These are phyloP conservation scores for Blastomyces parvus DNA, from an alignment of 2,329 filamentous ascomycete genomes.

Conservation along the genomic window DNA sequence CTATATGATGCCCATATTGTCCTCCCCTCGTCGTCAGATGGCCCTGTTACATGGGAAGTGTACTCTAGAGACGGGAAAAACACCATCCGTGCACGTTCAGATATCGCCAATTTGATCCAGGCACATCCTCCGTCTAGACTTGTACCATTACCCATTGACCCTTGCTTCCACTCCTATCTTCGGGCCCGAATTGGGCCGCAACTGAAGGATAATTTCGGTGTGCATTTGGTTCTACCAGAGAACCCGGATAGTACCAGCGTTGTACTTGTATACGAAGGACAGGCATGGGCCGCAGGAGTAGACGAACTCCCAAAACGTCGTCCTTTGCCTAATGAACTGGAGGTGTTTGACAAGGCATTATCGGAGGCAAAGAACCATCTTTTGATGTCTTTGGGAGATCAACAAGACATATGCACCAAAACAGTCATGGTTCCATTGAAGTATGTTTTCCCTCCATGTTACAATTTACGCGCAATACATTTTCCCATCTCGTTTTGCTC, in stretches of 20 bases:
- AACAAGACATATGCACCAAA: conserved; percentile 46
- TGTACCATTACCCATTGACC: conserved; percentile 38
- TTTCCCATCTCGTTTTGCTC: background rate
- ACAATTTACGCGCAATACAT: background rate
- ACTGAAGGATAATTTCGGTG: conserved; percentile 37
- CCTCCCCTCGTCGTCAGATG: conserved; percentile 57
- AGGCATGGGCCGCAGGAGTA: conserved; percentile 25
- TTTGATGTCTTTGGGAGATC: conserved; percentile 43
- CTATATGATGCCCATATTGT: conserved; percentile 80
- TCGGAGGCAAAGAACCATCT: conserved; percentile 51
- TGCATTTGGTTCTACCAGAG: conserved; percentile 42
- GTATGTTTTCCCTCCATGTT: conserved; percentile 18
- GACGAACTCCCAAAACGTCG: conserved; percentile 47
- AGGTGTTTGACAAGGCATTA: conserved; percentile 49
- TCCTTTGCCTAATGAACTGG: conserved; percentile 46
- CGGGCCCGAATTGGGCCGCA: conserved; percentile 31
- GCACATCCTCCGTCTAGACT: conserved; percentile 40
- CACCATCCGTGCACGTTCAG: conserved; percentile 41
- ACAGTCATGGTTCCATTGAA: conserved; percentile 48
- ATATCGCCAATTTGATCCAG: conserved; percentile 41
- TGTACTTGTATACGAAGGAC: conserved; percentile 43
- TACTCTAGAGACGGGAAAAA: conserved; percentile 83
- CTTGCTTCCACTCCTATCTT: conserved; percentile 42
- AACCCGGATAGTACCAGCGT: conserved; percentile 35
- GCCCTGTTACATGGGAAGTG: conserved; percentile 72